Evolutionary conservation across 257 asterid genomes (phyloP).

Genomic region (Nicotiana otophora): DNA sequence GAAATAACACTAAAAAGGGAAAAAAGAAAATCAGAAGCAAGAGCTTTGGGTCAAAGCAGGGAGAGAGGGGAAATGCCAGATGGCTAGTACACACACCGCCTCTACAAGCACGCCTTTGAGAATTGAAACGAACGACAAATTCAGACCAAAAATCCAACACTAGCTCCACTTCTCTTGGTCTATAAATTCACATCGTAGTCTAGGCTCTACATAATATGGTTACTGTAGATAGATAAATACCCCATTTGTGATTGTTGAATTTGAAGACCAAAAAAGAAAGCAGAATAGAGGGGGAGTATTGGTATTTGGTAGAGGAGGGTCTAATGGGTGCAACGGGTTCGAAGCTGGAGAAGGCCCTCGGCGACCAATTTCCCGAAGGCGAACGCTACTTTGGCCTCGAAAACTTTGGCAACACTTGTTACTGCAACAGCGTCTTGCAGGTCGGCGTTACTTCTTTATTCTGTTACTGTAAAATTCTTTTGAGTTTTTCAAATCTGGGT

Average conservation of each 20-base stretch:
- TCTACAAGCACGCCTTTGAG: constrained; percentile 1
- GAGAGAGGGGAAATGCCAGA: not conserved
- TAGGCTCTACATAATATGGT: not conserved
- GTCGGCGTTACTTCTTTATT: constrained; percentile 12
- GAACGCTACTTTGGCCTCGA: constrained; percentile 70
- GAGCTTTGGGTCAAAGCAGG: not conserved
- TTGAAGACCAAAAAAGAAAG: not conserved
- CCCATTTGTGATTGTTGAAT: constrained; percentile 4
- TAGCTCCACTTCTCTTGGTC: not conserved
- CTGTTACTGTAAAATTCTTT: not conserved
- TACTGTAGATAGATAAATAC: not conserved
- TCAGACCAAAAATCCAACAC: not conserved
- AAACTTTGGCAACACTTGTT: constrained; percentile 72
- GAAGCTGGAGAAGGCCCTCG: constrained; percentile 63
- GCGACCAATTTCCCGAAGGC: constrained; percentile 75
- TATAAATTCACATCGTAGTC: not conserved
- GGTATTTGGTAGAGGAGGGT: constrained; percentile 62
- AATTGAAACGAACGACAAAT: not conserved
- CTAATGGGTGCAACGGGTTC: constrained; percentile 71
- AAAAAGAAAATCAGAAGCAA: no score
- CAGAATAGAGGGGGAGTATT: constrained; percentile 60
- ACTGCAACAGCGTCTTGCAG: constrained; percentile 68
- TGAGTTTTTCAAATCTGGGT: not conserved
- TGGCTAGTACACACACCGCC: not conserved
- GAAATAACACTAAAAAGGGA: no score